These are phyloP conservation scores for Pulveroboletus sp. DNA, from an alignment of 768 basidiomycete genomes.

Conservation along the genomic window DNA sequence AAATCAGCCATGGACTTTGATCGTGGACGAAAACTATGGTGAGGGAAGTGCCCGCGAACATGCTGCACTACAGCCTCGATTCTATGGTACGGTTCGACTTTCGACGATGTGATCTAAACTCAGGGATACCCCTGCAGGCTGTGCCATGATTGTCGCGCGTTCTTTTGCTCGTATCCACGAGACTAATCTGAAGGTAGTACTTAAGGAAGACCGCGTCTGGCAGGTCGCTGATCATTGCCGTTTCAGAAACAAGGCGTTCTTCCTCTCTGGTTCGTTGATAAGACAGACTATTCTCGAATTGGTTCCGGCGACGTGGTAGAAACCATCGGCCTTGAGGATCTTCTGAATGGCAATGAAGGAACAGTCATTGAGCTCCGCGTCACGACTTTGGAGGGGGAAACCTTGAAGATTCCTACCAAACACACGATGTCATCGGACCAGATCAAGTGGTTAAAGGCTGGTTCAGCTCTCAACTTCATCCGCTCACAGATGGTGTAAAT, in stretches of 20 bases:
- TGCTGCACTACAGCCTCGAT: conserved; percentile 93
- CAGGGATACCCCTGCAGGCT: conserved; percentile 45
- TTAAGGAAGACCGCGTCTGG: neutral
- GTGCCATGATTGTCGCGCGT: conserved; percentile 80
- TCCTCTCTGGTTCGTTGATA: conserved; percentile 90
- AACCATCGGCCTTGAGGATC: conserved; percentile 75
- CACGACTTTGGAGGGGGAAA: conserved; percentile 57
- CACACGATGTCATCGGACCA: conserved; percentile 93
- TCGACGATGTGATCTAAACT: neutral
- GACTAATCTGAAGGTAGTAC: conserved; percentile 84
- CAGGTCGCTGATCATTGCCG: conserved; percentile 3
- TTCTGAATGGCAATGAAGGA: conserved; percentile 46
- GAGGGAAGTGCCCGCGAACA: conserved; percentile 98
- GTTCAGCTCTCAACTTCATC: conserved; percentile 89
- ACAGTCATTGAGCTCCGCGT: conserved; percentile 55
- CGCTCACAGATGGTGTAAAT: conserved; percentile 46
- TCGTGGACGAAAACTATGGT: conserved; percentile 97
- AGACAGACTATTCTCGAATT: conserved; percentile 80
- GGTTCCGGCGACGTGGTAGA: conserved; percentile 77
- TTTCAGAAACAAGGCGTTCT: conserved; percentile 93
- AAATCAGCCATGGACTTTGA: conserved; percentile 84
- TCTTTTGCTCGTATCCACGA: conserved; percentile 99
- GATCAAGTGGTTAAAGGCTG: conserved; percentile 83
- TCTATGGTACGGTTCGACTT: conserved; percentile 57
- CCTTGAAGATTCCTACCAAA: conserved; percentile 64